A percentile compares a stretch with the other conserved stretches of the same genome.
Evolutionary conservation across 2,329 filamentous ascomycete genomes (phyloP).

Genomic region (Aspergillus hiratsukae): DNA sequence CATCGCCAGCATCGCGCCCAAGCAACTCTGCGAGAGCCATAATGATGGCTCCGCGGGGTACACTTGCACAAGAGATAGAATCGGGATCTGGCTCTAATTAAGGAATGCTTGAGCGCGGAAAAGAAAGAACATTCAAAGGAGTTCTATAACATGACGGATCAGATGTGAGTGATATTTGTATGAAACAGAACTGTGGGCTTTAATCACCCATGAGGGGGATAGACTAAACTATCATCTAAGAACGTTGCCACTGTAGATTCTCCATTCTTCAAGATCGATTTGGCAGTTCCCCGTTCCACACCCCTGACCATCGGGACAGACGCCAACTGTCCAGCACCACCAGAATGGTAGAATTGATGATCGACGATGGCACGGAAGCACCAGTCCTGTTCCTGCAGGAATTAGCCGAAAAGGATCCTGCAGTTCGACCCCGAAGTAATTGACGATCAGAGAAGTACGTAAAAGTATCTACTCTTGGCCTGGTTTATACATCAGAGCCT

Average conservation of each 20-base stretch:
- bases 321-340: neutral
- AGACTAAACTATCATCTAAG: neutral
- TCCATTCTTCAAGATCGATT: neutral
- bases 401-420: neutral
- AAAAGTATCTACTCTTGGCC: neutral
- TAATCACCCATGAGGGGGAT: neutral
- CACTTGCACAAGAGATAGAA: neutral
- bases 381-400: neutral
- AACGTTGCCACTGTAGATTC: neutral
- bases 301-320: neutral
- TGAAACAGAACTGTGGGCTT: neutral
- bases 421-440: neutral
- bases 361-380: neutral
- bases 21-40: conserved; percentile 5
- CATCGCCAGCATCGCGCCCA: conserved; percentile 4
- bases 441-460: neutral
- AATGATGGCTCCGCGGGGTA: neutral
- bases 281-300: neutral
- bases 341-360: neutral
- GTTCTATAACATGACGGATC: neutral
- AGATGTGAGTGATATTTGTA: neutral
- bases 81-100: neutral
- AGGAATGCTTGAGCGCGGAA: neutral
- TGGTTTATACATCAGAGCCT: neutral
- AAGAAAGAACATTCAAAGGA: neutral